These are phyloP conservation scores for Tolypocladium capitatum DNA, from an alignment of 2,329 filamentous ascomycete genomes.

Conservation along the genomic window DNA sequence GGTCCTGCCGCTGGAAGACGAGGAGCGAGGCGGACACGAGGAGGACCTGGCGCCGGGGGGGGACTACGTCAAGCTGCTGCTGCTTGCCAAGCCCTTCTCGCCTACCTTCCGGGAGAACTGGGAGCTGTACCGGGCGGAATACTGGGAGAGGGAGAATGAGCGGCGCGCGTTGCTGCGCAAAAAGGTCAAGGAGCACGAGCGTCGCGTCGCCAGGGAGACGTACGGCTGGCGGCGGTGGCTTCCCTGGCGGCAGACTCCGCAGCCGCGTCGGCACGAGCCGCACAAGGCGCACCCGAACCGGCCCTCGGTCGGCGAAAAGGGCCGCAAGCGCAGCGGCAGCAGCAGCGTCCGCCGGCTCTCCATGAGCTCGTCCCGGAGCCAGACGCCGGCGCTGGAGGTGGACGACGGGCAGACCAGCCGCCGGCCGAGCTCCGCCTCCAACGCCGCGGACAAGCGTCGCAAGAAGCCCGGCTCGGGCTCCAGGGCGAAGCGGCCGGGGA, in stretches of 20 bases:
- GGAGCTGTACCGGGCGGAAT: conserved; percentile 87
- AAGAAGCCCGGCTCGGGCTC: conserved; percentile 34
- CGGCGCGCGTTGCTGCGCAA: conserved; percentile 59
- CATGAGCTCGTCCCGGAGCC: conserved; percentile 35
- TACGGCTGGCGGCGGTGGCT: conserved; percentile 80
- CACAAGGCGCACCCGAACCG: conserved; percentile 25
- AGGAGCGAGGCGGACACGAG: conserved; percentile 58
- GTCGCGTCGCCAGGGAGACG: conserved; percentile 52
- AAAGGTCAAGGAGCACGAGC: conserved; percentile 56
- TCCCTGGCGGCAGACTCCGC: conserved; percentile 42
- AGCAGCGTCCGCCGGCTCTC: conserved; percentile 41
- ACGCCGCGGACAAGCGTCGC: conserved; percentile 36
- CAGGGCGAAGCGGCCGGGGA: conserved; percentile 28
- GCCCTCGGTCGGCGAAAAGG: conserved; percentile 29
- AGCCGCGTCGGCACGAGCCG: conserved; percentile 16
- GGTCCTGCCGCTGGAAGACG: conserved; percentile 34
- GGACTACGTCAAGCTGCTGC: conserved; percentile 78
- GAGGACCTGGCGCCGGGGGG: conserved; percentile 85
- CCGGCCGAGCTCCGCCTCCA: conserved; percentile 34
- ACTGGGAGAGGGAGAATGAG: conserved; percentile 96
- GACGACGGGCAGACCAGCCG: conserved; percentile 28
- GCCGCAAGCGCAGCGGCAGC: conserved; percentile 36
- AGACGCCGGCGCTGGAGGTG: conserved; percentile 33
- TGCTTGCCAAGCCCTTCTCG: conserved; percentile 90
- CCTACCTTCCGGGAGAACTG: conserved; percentile 92